These are phyloP conservation scores for Ilex asprella DNA, from an alignment of 257 asterid species.

Conservation along the genomic window DNA sequence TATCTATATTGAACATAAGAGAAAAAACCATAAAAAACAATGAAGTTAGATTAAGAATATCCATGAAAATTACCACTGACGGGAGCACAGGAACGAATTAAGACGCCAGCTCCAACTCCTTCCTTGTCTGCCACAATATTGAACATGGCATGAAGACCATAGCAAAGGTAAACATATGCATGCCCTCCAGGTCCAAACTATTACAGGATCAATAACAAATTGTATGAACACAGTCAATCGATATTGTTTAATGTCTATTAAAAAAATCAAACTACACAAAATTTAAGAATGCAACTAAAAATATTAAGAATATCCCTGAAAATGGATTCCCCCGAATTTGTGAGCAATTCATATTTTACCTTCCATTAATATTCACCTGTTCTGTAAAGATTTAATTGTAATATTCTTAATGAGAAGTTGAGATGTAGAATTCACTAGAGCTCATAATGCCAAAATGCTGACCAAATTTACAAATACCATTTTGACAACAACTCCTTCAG, in stretches of 20 bases:
- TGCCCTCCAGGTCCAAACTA: constrained; percentile 96
- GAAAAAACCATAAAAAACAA: background rate
- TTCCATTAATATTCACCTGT: too few relatives aligned
- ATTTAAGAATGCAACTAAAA: too few relatives aligned
- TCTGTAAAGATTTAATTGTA: too few relatives aligned
- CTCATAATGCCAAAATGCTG: too few relatives aligned
- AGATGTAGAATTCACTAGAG: too few relatives aligned
- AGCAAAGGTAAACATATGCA: constrained; percentile 87
- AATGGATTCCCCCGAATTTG: too few relatives aligned
- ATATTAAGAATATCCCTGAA: too few relatives aligned
- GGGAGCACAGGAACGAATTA: constrained; percentile 90
- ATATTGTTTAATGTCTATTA: background rate
- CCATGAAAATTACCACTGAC: constrained; percentile 43
- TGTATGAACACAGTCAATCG: background rate
- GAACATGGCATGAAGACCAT: constrained; percentile 86
- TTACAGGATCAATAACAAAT: background rate
- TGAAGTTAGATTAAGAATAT: background rate
- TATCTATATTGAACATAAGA: background rate
- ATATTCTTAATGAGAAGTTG: too few relatives aligned
- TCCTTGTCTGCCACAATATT: constrained; percentile 91
- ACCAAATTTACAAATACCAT: too few relatives aligned
- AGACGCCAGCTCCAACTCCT: constrained; percentile 84
- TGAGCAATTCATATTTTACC: too few relatives aligned
- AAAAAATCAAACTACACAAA: too few relatives aligned
- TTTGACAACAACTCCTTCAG: too few relatives aligned